Evolutionary conservation across 306 rosid species (phyloP).

Genomic region (Crotalaria pallida): DNA sequence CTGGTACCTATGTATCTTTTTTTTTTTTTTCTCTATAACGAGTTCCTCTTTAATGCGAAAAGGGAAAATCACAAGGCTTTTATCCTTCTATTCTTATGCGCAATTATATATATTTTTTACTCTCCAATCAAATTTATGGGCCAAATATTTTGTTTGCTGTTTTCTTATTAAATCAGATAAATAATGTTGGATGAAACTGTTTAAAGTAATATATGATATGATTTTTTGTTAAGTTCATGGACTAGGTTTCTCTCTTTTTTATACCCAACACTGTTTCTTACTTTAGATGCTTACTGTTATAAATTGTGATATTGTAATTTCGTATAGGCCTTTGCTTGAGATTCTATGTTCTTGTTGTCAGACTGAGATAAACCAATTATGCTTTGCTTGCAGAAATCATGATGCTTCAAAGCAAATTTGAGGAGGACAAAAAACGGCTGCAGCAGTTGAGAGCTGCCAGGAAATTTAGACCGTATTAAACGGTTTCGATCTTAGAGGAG

Average conservation of each 20-base stretch:
- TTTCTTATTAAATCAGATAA: too few relatives aligned
- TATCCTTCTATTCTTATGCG: not conserved
- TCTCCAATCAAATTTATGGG: not conserved
- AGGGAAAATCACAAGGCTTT: not conserved
- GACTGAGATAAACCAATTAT: conserved; percentile 16
- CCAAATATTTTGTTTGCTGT: not conserved
- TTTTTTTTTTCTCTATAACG: not conserved
- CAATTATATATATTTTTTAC: not conserved
- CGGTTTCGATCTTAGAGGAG: not conserved
- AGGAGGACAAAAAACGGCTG: conserved; percentile 73
- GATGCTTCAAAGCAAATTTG: conserved; percentile 78
- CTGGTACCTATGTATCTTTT: not conserved
- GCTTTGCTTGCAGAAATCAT: conserved; percentile 63
- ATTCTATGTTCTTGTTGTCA: not conserved
- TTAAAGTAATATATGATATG: not conserved
- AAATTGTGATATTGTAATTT: not conserved
- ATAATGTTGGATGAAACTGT: not conserved
- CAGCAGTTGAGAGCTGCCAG: conserved; percentile 84
- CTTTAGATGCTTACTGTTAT: not conserved
- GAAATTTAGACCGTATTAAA: conserved; percentile 81
- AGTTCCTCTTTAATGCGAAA: not conserved
- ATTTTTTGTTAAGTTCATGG: not conserved
- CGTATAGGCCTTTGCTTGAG: not conserved
- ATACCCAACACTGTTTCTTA: not conserved
- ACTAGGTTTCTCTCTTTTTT: not conserved